Evolutionary conservation across 2,329 filamentous ascomycete species (phyloP).

Genomic region (Trichoderma hamatum): DNA sequence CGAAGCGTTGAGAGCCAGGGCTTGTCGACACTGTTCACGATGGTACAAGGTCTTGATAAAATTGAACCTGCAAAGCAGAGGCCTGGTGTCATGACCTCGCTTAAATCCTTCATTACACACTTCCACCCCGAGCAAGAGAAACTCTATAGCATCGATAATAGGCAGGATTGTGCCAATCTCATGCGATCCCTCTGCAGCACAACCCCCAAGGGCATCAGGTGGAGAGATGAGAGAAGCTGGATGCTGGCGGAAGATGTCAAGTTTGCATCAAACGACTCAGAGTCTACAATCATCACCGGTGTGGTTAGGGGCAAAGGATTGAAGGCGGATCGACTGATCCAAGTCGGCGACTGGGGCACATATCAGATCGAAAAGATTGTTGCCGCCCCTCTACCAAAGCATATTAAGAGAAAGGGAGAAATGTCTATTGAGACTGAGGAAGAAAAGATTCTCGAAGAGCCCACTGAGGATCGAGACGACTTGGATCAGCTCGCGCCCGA

Average conservation of each 20-base stretch:
- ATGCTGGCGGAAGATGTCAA: conserved; percentile 84
- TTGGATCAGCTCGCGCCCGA: conserved; percentile 84
- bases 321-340: conserved; percentile 86
- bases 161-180: conserved; percentile 88
- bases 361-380: conserved; percentile 91
- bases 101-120: conserved; percentile 91
- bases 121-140: conserved; percentile 94
- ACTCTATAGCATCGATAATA: conserved; percentile 82
- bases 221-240: conserved; percentile 95
- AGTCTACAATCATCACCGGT: conserved; percentile 77
- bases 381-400: conserved; percentile 67
- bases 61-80: conserved; percentile 80
- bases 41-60: conserved; percentile 77
- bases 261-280: conserved; percentile 64
- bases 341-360: conserved; percentile 91
- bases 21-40: conserved; percentile 86
- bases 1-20: conserved; percentile 90
- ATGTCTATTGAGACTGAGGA: conserved; percentile 61
- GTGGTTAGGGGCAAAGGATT: conserved; percentile 82
- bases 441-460: conserved; percentile 66
- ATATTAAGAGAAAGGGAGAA: conserved; percentile 67
- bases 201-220: conserved; percentile 89
- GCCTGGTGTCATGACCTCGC: conserved; percentile 73
- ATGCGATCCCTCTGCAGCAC: conserved; percentile 90
- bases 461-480: conserved; percentile 80